These are phyloP conservation scores for Termitomyces sp. DNA, from an alignment of 768 basidiomycete species.

Conservation along the genomic window DNA sequence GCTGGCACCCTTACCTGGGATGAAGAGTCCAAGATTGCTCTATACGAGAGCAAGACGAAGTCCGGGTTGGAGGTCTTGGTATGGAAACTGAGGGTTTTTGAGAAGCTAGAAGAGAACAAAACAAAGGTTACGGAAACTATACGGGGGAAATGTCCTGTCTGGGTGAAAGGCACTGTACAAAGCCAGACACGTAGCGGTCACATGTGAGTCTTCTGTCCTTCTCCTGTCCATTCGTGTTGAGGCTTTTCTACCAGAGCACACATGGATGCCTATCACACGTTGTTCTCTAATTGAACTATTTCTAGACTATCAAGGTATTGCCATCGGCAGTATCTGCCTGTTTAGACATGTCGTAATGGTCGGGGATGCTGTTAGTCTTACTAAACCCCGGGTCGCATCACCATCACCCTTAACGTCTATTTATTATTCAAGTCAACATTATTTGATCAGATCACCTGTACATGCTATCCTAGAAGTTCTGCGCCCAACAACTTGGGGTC, in stretches of 20 bases:
- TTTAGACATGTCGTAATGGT: neutral
- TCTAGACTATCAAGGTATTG: too few species aligned
- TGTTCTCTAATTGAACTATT: slow-evolving; percentile 12
- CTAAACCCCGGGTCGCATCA: too few species aligned
- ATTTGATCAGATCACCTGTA: too few species aligned
- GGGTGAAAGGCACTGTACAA: slow-evolving; percentile 27
- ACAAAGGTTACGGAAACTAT: slow-evolving; percentile 33
- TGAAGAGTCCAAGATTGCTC: slow-evolving; percentile 20
- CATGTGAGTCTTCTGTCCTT: slow-evolving; percentile 22
- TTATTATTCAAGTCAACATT: too few species aligned
- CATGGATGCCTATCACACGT: slow-evolving; percentile 27
- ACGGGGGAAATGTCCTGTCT: slow-evolving; percentile 28
- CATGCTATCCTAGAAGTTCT: too few species aligned
- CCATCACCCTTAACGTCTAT: too few species aligned
- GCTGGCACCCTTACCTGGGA: slow-evolving; percentile 35
- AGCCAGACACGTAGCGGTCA: slow-evolving; percentile 24
- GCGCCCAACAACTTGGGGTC: too few species aligned
- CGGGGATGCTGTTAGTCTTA: neutral
- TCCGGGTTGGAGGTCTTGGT: slow-evolving; percentile 21
- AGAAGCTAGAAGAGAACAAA: slow-evolving; percentile 23
- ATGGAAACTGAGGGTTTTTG: slow-evolving; percentile 32
- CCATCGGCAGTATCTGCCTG: too few species aligned
- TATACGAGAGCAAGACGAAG: slow-evolving; percentile 29
- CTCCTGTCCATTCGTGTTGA: neutral
- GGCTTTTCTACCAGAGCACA: slow-evolving; percentile 23